These are phyloP conservation scores for Physcomitrium patens DNA, from an alignment of 225 moss, liverwort and hornwort species.

Conservation along the genomic window DNA sequence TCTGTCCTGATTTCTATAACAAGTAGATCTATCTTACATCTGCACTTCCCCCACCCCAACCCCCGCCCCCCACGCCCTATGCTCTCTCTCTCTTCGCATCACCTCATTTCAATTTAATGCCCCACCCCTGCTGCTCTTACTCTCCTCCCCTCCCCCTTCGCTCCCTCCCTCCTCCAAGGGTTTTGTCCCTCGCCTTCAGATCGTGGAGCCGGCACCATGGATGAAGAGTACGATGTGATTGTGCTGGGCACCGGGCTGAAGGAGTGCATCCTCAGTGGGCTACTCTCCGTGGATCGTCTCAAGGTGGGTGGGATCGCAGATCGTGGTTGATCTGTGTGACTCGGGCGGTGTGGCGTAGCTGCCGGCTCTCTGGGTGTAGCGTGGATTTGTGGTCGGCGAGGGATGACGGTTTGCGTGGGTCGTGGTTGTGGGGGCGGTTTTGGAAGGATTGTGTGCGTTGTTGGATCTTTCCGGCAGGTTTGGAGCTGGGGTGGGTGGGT, in stretches of 20 bases:
- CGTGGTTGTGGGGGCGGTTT: conserved; percentile 1
- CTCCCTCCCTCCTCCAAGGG: no score
- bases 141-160: no score
- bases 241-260: conserved; percentile 94
- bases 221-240: conserved; percentile 97
- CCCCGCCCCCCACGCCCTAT: no score
- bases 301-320: conserved; percentile 55
- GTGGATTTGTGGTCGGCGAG: not conserved
- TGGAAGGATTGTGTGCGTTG: not conserved
- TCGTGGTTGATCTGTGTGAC: not conserved
- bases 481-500: not conserved
- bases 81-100: no score
- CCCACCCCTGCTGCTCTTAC: no score
- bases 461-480: not conserved
- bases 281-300: conserved; percentile 90
- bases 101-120: no score
- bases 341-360: no score
- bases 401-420: not conserved
- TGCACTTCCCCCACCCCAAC: no score
- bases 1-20: no score
- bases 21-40: no score
- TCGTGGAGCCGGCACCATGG: conserved; percentile 44
- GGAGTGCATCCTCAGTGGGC: conserved; percentile 97
- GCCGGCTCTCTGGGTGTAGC: not conserved
- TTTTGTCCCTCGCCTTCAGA: no score